These are phyloP conservation scores for Cryptococcus neoformans DNA, from an alignment of 1,284 basidiomycete genomes.

Conservation along the genomic window DNA sequence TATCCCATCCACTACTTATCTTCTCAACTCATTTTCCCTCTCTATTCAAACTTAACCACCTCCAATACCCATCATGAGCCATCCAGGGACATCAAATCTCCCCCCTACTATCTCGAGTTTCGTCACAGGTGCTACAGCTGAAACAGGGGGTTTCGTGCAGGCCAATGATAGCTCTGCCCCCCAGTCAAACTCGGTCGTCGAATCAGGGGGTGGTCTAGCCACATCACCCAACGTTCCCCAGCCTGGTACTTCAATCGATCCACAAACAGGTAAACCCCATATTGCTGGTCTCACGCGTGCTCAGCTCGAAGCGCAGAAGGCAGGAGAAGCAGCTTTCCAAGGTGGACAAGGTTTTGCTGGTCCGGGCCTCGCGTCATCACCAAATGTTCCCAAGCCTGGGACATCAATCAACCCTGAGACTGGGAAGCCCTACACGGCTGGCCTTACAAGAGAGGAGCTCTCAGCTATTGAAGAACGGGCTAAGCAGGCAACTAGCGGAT, in stretches of 20 bases:
- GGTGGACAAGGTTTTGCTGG: slow-evolving; percentile 1
- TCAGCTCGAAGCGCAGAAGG: slow-evolving; percentile 34
- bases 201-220: slow-evolving; percentile 20
- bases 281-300: slow-evolving; percentile 36
- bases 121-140: slow-evolving; percentile 15
- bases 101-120: not conserved
- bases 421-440: slow-evolving; percentile 33
- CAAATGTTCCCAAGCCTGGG: slow-evolving; percentile 27
- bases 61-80: not conserved
- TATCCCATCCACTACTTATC: not conserved
- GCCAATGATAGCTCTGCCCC: slow-evolving; percentile 8
- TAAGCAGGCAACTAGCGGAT: slow-evolving; percentile 37
- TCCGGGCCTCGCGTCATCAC: slow-evolving; percentile 16
- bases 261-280: slow-evolving; percentile 22
- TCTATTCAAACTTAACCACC: not conserved
- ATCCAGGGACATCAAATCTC: not conserved
- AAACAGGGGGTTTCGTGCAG: slow-evolving; percentile 25
- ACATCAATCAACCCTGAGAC: slow-evolving; percentile 33
- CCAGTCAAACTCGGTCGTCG: not conserved
- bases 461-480: slow-evolving; percentile 19
- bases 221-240: slow-evolving; percentile 23
- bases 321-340: slow-evolving; percentile 10
- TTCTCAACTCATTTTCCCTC: not conserved
- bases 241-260: slow-evolving; percentile 12
- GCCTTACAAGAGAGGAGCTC: slow-evolving; percentile 39